Percentiles rank a stretch among this genome's conserved stretches.
phyloP scores from a whole-genome alignment of 148 eudicot genomes.

The Beta vulgaris region DNA sequence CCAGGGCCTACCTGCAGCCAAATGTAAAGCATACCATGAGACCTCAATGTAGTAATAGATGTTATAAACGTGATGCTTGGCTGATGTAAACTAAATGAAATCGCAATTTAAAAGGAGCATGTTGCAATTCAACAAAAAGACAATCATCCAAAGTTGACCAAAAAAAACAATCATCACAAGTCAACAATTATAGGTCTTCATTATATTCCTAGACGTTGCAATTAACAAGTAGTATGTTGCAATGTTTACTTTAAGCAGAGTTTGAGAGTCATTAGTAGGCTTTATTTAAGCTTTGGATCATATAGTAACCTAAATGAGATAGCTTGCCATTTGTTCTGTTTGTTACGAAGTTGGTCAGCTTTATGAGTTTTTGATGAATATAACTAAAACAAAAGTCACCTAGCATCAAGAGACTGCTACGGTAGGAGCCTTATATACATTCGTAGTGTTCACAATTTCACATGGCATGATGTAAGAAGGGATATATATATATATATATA shows the following conservation, averaged over 20 bases:
- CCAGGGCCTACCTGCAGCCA: conserved; percentile 65
- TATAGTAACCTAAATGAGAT: background rate
- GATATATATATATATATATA: too few relatives aligned
- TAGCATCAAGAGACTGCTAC: background rate
- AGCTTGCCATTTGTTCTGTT: background rate
- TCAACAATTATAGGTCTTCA: conserved; percentile 36
- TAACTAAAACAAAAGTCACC: background rate
- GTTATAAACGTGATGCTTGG: background rate
- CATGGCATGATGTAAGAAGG: background rate
- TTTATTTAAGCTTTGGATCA: background rate
- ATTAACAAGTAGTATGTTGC: background rate
- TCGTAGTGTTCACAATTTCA: background rate
- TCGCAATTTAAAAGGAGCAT: too few relatives aligned
- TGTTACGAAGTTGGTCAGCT: background rate
- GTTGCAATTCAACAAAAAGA: too few relatives aligned
- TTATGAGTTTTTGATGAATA: background rate
- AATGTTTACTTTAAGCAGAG: background rate
- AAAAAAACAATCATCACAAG: background rate
- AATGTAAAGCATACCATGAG: conserved; percentile 12
- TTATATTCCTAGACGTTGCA: conserved; percentile 10
- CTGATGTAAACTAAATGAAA: too few relatives aligned
- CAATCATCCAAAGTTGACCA: too few relatives aligned
- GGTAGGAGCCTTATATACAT: background rate
- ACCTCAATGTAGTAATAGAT: background rate
- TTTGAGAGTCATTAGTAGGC: background rate